Conservation (phyloP, 1,284 basidiomycete genomes). For the Pulveroboletus sp. region DNA sequence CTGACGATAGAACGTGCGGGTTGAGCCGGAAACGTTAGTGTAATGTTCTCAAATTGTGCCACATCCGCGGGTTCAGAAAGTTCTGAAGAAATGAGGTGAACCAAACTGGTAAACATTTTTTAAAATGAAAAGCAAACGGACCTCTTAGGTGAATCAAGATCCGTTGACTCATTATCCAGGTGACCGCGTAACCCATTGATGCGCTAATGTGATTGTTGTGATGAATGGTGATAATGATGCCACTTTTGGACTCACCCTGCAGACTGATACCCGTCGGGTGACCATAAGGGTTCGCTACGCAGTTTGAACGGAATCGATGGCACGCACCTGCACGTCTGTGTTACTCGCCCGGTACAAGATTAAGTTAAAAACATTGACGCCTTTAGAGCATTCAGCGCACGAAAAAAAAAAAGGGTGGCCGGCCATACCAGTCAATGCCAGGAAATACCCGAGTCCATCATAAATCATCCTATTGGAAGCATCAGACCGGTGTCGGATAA, state of each 20-base stretch:
- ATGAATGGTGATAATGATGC: neutral
- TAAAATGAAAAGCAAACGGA: conserved; percentile 1
- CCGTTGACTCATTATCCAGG: conserved; percentile 40
- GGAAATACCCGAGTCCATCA: conserved; percentile 34
- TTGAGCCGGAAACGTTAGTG: conserved; percentile 20
- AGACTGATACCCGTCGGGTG: conserved; percentile 18
- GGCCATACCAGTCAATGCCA: conserved; percentile 29
- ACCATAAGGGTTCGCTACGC: conserved; percentile 1
- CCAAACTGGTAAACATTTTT: neutral
- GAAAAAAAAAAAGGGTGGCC: neutral
- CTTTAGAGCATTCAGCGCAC: conserved; percentile 14
- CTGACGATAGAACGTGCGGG: conserved; percentile 14
- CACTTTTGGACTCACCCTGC: conserved; percentile 26
- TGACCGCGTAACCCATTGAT: conserved; percentile 35
- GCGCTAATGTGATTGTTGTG: conserved; percentile 20
- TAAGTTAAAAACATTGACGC: conserved; percentile 28
- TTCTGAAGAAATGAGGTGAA: conserved; percentile 11
- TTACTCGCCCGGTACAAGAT: conserved; percentile 24
- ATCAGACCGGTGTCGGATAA: conserved; percentile 4
- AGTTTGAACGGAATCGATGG: conserved; percentile 11
- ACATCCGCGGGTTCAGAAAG: conserved; percentile 25
- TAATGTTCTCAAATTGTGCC: conserved; percentile 29
- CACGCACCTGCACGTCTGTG: conserved; percentile 24
- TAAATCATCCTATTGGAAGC: conserved; percentile 30
- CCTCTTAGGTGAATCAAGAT: conserved; percentile 35